phyloP scores from a whole-genome alignment of 139 green algal species.

The Chlorella sp. region DNA sequence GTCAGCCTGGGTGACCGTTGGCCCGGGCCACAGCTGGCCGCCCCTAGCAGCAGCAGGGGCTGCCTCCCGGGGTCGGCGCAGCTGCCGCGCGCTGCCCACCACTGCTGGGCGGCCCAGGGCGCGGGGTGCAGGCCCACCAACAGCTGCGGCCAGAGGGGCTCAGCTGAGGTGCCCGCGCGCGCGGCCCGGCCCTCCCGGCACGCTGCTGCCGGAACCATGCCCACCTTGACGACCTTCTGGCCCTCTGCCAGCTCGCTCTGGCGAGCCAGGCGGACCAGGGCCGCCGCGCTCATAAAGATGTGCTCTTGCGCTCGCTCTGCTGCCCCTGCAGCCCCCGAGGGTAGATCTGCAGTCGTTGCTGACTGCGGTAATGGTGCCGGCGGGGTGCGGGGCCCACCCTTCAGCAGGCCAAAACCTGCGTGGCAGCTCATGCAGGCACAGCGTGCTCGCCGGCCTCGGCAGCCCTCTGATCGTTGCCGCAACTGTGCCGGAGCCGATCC shows the following conservation, averaged over 20 bases:
- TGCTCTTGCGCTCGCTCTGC: background rate
- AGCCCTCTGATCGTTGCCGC: no score
- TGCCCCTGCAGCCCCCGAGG: background rate
- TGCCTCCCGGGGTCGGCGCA: no score
- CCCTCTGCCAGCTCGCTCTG: conserved; percentile 36
- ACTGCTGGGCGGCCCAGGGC: background rate
- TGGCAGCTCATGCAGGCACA: no score
- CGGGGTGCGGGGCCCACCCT: no score
- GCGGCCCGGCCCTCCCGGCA: no score
- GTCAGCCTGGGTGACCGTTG: background rate
- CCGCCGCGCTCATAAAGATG: background rate
- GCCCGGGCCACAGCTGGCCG: background rate
- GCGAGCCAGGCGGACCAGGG: conserved; percentile 33
- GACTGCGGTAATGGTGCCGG: no score
- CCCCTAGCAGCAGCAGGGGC: background rate
- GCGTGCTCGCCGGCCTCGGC: no score
- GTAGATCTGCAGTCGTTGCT: no score
- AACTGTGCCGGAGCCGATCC: no score
- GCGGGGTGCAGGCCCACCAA: background rate
- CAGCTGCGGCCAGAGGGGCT: background rate
- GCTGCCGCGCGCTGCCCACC: no score
- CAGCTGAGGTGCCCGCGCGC: no score
- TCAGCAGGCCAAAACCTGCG: no score
- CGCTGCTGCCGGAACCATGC: background rate
- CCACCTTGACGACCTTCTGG: conserved; percentile 47